Evolutionary conservation across 257 asterid species (phyloP).

Genomic region (Catharanthus roseus): DNA sequence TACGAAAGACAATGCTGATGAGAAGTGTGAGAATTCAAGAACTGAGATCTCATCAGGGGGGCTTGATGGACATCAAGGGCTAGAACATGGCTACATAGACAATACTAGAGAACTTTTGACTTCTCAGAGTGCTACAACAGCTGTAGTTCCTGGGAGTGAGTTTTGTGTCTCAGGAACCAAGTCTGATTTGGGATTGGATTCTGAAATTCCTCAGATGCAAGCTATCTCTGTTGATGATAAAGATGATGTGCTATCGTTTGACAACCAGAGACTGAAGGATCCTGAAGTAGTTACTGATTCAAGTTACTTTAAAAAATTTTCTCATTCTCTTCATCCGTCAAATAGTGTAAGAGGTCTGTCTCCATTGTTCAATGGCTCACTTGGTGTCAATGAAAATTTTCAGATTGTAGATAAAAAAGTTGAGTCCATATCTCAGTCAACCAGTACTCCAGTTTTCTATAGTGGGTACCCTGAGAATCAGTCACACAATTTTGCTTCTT

Average conservation of each 20-base stretch:
- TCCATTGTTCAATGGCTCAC: slow-evolving; percentile 31
- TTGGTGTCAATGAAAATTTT: slow-evolving; percentile 32
- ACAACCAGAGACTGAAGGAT: slow-evolving; percentile 57
- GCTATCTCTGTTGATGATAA: slow-evolving; percentile 36
- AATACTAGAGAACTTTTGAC: slow-evolving; percentile 34
- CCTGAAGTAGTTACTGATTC: slow-evolving; percentile 42
- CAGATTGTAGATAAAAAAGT: slow-evolving; percentile 43
- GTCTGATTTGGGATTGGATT: slow-evolving; percentile 32
- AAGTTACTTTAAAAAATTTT: slow-evolving; percentile 29
- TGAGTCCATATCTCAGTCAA: slow-evolving; percentile 38
- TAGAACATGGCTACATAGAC: slow-evolving; percentile 34
- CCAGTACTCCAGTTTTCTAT: slow-evolving; percentile 30
- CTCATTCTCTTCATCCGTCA: slow-evolving; percentile 31
- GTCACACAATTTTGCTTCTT: slow-evolving; percentile 24
- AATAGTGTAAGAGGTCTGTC: slow-evolving; percentile 34
- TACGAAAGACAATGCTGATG: slow-evolving; percentile 28
- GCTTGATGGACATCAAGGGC: slow-evolving; percentile 40
- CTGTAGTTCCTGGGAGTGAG: slow-evolving; percentile 25
- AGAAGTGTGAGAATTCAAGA: slow-evolving; percentile 32
- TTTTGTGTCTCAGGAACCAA: slow-evolving; percentile 15
- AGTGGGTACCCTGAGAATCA: slow-evolving; percentile 41
- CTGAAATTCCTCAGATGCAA: slow-evolving; percentile 22
- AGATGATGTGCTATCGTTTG: slow-evolving; percentile 54
- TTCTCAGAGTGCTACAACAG: slow-evolving; percentile 25
- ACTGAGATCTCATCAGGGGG: slow-evolving; percentile 47